These are phyloP conservation scores for Plasmodium inui DNA, from an alignment of 169 alveolate genomes.

Conservation along the genomic window DNA sequence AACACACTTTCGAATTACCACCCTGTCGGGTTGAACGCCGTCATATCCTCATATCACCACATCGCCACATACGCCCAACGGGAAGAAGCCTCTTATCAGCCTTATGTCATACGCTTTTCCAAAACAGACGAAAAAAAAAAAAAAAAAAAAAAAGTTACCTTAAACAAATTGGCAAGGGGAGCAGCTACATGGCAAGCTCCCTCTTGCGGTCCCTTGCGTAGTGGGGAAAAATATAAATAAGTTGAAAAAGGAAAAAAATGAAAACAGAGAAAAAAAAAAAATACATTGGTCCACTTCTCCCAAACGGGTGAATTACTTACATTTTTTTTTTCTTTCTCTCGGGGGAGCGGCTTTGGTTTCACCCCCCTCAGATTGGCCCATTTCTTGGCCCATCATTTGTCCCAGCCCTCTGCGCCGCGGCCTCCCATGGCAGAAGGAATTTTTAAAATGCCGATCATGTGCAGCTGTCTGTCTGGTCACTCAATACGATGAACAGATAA, in stretches of 20 bases:
- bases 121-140: not conserved
- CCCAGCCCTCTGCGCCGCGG: not conserved
- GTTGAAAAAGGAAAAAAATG: not conserved
- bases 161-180: not conserved
- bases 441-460: not conserved
- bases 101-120: not conserved
- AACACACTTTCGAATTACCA: not conserved
- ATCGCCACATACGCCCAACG: not conserved
- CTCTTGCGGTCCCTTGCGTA: not conserved
- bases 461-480: not conserved
- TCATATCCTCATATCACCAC: not conserved
- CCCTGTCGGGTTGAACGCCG: not conserved
- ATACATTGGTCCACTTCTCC: not conserved
- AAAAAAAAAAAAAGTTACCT: not conserved
- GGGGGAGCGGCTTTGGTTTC: not conserved
- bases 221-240: not conserved
- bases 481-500: not conserved
- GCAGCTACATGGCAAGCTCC: not conserved
- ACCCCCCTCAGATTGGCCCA: too few relatives aligned
- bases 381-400: not conserved
- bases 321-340: not conserved
- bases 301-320: not conserved
- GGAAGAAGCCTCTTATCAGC: not conserved
- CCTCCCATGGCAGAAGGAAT: not conserved
- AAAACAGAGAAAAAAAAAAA: too few relatives aligned